These are phyloP conservation scores for Lentinula sp. DNA, from an alignment of 768 basidiomycete species.

Conservation along the genomic window DNA sequence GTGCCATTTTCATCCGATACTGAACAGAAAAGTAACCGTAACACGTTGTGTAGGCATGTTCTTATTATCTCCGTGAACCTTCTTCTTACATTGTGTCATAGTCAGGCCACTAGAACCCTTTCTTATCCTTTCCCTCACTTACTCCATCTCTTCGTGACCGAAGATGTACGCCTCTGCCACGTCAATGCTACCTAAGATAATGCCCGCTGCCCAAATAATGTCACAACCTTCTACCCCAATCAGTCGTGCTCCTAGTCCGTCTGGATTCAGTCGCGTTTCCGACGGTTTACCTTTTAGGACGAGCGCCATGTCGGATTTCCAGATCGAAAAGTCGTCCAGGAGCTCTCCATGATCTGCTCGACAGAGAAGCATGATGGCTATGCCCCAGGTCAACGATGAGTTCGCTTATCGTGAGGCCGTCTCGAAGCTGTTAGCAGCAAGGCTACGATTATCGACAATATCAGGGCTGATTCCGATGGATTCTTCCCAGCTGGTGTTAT, in stretches of 20 bases:
- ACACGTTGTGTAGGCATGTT: slow-evolving; percentile 4
- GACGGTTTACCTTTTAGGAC: slow-evolving; percentile 28
- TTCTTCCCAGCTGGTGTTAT: slow-evolving; percentile 58
- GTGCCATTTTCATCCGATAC: neutral
- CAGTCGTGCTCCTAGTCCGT: slow-evolving; percentile 19
- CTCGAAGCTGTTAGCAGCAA: slow-evolving; percentile 48
- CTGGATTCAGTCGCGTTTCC: slow-evolving; percentile 14
- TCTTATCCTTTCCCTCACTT: neutral
- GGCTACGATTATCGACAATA: slow-evolving; percentile 56
- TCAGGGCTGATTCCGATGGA: slow-evolving; percentile 69
- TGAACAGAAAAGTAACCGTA: neutral
- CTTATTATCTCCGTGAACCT: neutral
- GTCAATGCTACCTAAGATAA: neutral
- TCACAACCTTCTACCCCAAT: neutral
- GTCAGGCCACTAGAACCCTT: neutral
- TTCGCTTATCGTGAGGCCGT: slow-evolving; percentile 51
- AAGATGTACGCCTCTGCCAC: slow-evolving; percentile 2
- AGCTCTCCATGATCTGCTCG: slow-evolving; percentile 21
- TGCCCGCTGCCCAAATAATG: neutral
- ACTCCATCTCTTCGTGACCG: neutral
- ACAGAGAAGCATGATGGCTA: slow-evolving; percentile 24
- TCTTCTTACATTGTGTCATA: slow-evolving; percentile 1
- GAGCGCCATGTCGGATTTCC: slow-evolving; percentile 49
- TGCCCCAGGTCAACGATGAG: slow-evolving; percentile 39
- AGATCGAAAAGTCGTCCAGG: slow-evolving; percentile 50